phyloP scores from a whole-genome alignment of 208 protist species.

The Leishmania gerbilli region DNA sequence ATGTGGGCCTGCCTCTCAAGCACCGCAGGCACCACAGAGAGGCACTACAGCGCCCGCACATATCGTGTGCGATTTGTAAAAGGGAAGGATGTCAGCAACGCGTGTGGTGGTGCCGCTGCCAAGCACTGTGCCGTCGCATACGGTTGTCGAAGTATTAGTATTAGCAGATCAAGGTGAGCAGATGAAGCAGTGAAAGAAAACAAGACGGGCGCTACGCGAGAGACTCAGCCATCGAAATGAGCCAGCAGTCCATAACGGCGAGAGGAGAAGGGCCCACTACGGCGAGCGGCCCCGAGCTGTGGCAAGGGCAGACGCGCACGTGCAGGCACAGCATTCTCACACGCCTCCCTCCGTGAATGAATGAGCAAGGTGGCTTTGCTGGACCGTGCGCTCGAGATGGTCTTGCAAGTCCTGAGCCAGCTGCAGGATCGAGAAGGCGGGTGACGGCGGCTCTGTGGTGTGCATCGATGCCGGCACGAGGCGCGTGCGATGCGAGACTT shows the following conservation, averaged over 20 bases:
- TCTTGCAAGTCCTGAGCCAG: slow-evolving; percentile 30
- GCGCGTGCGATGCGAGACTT: slow-evolving; percentile 21
- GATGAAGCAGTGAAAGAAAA: not conserved
- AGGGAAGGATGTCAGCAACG: not conserved
- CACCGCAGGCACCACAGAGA: not conserved
- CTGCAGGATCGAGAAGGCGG: slow-evolving; percentile 37
- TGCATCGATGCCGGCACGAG: not conserved
- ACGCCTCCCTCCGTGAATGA: not conserved
- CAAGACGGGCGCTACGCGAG: not conserved
- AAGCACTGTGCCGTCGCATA: not conserved
- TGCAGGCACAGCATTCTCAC: not conserved
- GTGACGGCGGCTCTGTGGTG: not conserved
- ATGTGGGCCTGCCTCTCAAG: not conserved
- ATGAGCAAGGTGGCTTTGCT: not conserved
- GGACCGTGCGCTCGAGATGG: slow-evolving; percentile 22
- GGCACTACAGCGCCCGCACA: not conserved
- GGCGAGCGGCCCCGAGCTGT: not conserved
- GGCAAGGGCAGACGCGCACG: not conserved
- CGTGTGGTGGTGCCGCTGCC: not conserved
- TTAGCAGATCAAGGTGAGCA: not conserved
- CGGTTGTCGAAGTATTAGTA: not conserved
- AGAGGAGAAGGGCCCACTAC: not conserved
- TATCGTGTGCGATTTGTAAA: not conserved
- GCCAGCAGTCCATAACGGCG: no score
- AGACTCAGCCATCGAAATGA: not conserved